These are phyloP conservation scores for Camelina sativa DNA, from an alignment of 345 rosid genomes.

Conservation along the genomic window DNA sequence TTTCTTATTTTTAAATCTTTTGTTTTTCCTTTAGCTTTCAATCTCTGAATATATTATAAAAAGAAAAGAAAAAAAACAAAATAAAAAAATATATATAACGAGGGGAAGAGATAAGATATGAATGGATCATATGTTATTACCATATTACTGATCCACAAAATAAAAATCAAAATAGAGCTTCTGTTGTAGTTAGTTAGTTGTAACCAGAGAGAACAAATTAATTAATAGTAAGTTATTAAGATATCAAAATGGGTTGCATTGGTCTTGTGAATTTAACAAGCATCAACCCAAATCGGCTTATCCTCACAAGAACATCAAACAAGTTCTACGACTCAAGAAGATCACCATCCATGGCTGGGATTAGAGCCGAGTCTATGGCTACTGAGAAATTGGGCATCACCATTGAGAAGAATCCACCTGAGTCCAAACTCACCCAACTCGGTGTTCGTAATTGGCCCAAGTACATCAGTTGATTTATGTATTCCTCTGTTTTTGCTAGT, in stretches of 20 bases:
- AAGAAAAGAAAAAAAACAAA: too few species aligned
- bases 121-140: conserved; percentile 35
- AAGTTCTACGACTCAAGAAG: conserved; percentile 22
- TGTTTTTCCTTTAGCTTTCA: too few species aligned
- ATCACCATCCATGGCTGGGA: conserved; percentile 25
- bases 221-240: neutral
- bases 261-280: conserved; percentile 24
- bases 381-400: conserved; percentile 74
- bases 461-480: conserved; percentile 41
- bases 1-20: too few species aligned
- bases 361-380: conserved; percentile 60
- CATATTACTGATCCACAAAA: neutral
- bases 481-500: neutral
- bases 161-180: neutral
- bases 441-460: conserved; percentile 87
- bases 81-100: too few species aligned
- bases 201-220: neutral
- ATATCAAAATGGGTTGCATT: conserved; percentile 38
- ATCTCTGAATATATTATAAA: too few species aligned
- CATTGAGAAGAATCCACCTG: conserved; percentile 72
- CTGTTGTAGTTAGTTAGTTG: neutral
- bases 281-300: conserved; percentile 3
- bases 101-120: conserved; percentile 35
- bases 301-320: conserved; percentile 18
- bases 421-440: conserved; percentile 72